A percentile compares a stretch with the other conserved stretches of the same genome.
Conservation (phyloP, 148 eudicot species). For the Persicaria tinctoria region DNA sequence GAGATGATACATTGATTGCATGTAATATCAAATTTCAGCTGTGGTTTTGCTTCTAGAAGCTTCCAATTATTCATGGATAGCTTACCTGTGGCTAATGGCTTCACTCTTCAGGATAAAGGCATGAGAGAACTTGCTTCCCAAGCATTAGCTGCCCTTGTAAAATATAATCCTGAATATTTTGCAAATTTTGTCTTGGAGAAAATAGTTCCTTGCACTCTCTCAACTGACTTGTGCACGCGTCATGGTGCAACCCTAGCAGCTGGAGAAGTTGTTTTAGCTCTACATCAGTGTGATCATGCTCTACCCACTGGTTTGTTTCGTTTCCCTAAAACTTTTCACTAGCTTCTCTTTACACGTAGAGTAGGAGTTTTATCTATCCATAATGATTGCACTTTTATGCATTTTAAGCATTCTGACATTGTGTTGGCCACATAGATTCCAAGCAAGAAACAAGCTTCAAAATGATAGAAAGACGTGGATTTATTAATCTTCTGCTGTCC, state of each 20-base stretch:
- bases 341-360: background rate
- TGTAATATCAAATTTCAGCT: background rate
- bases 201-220: constrained; percentile 74
- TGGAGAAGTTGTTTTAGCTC: constrained; percentile 76
- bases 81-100: constrained; percentile 17
- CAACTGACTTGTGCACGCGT: constrained; percentile 92
- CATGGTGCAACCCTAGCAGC: constrained; percentile 95
- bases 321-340: background rate
- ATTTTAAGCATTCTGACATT: background rate
- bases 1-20: background rate
- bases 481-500: background rate
- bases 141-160: constrained; percentile 82
- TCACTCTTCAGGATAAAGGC: constrained; percentile 83
- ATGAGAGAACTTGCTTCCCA: constrained; percentile 89
- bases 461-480: background rate
- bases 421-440: background rate
- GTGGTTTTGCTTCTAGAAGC: background rate
- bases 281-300: constrained; percentile 48
- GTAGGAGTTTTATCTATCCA: background rate
- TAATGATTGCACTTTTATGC: background rate
- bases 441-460: background rate
- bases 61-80: constrained; percentile 6
- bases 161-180: constrained; percentile 68
- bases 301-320: constrained; percentile 56
- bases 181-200: constrained; percentile 58